A percentile compares a stretch with the other conserved stretches of the same genome.
Evolutionary conservation across 805 yeast species (phyloP).

Genomic region (Tetrapisispora phaffii): DNA sequence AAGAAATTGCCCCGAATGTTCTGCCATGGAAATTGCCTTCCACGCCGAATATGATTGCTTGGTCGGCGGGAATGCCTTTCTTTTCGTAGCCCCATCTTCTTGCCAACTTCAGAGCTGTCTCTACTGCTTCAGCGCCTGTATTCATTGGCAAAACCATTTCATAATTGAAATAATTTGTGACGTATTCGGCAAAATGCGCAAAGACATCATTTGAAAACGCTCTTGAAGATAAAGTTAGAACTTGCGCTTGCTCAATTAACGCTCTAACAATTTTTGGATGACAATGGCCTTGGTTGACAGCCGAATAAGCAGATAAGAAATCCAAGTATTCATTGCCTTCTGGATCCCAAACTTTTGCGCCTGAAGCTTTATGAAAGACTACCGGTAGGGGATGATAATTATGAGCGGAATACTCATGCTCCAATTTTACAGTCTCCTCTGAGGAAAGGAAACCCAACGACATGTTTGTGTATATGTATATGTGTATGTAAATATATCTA

Average conservation of each 20-base stretch:
- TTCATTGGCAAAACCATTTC: constrained; percentile 96
- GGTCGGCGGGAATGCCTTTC: constrained; percentile 72
- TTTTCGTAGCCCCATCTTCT: constrained; percentile 94
- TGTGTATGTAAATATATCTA: neutral
- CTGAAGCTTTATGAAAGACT: constrained; percentile 74
- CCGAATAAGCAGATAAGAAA: constrained; percentile 89
- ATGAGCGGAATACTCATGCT: constrained; percentile 81
- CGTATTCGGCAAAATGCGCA: constrained; percentile 76
- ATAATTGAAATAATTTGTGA: constrained; percentile 81
- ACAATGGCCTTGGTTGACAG: constrained; percentile 97
- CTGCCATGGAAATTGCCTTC: constrained; percentile 93
- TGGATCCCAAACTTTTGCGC: constrained; percentile 97
- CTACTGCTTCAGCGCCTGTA: constrained; percentile 98
- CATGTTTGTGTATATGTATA: too few relatives aligned
- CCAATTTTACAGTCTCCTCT: constrained; percentile 51
- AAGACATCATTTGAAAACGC: constrained; percentile 88
- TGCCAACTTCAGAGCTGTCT: constrained; percentile 86
- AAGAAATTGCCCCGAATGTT: constrained; percentile 87
- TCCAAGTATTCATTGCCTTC: constrained; percentile 92
- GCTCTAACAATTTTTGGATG: constrained; percentile 88
- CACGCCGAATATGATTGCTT: constrained; percentile 83
- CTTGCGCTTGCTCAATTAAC: constrained; percentile 74
- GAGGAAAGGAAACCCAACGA: neutral
- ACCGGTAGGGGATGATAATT: constrained; percentile 96
- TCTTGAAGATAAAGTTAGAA: constrained; percentile 77